Evolutionary conservation across 148 eudicot genomes (phyloP), one percentile per base, ranked within the genome.

Genomic region (Rhododendron ferrugineum): DNA sequence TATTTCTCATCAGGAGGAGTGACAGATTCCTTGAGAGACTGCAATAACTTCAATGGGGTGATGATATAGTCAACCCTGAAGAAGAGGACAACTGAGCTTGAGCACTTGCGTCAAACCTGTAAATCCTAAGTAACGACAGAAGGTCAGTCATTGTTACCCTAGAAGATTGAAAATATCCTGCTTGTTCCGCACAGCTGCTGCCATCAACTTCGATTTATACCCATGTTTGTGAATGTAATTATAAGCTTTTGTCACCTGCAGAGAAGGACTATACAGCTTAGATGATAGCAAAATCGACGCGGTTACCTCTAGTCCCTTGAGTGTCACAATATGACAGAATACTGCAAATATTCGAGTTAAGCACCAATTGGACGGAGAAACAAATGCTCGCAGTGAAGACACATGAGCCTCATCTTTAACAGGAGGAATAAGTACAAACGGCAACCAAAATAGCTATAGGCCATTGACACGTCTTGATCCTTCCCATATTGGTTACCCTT

Each of bases 171-270:
- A 93, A 37, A 95, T 83, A 82, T 97, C 99, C 89, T 97, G 98
- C 87, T 94, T 97, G 91, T 95, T 97, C 44, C 99, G 95, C 84
- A 97, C 93, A 49, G 99, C 96, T 82, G 98, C 96, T 8, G 93
- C 99, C 98, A 97, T 97, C 86, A 97, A 84, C 91, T 94, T 97
- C 46, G 99, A 93, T 84, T 97, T 95, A 83, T 94, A 87, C 68
- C 98, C 98, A 86, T 97, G 83, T 85, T 93, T 97, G 86, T 97
- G 99, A 82, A 97, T 97, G 89, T 97, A 97, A 77, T 95, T 97
- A 86, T 97, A 97, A 49, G 99, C 85, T 90, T 97, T 97, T 56
- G 99, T 93, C 75, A 91, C 94, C 98, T 97, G 91, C 54, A 87
- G 82, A 15, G 42, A 83, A 68, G 78, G 23, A 85, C 49, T 75